Conservation (phyloP, 2,329 filamentous ascomycete genomes). For the Xylariaceae sp. region DNA sequence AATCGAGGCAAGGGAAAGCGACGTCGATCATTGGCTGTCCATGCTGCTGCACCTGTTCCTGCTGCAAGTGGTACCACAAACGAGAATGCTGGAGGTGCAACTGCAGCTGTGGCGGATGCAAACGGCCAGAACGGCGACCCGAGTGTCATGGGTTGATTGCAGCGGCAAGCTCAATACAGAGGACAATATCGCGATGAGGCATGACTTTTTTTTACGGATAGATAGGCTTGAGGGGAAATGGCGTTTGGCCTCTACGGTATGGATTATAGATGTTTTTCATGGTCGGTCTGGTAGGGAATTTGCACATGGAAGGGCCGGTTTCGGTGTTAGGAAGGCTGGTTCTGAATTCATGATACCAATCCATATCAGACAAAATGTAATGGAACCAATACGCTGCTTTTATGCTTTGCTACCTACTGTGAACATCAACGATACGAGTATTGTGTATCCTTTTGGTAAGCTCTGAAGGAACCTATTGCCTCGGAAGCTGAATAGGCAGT, state of each 20-base stretch:
- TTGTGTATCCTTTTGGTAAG: no score
- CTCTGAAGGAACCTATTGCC: no score
- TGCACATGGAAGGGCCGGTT: neutral
- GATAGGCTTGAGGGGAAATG: neutral
- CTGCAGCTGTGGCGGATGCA: no score
- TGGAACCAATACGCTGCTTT: neutral
- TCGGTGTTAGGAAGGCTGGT: constrained; percentile 16
- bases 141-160: no score
- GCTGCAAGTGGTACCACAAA: neutral
- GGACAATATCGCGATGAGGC: neutral
- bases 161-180: neutral
- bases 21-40: constrained; percentile 3
- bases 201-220: neutral
- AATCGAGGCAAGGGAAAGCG: constrained; percentile 11
- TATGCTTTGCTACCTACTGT: neutral
- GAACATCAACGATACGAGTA: neutral
- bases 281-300: neutral
- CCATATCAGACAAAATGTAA: constrained; percentile 4
- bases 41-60: neutral
- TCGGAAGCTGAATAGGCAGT: no score
- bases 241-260: constrained; percentile 6
- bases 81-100: neutral
- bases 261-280: constrained; percentile 5
- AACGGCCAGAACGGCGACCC: no score
- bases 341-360: constrained; percentile 22